A percentile compares a stretch with the other conserved stretches of the same genome.
These are phyloP conservation scores for Trametopsis cervina DNA, from an alignment of 768 basidiomycete genomes.

Conservation along the genomic window DNA sequence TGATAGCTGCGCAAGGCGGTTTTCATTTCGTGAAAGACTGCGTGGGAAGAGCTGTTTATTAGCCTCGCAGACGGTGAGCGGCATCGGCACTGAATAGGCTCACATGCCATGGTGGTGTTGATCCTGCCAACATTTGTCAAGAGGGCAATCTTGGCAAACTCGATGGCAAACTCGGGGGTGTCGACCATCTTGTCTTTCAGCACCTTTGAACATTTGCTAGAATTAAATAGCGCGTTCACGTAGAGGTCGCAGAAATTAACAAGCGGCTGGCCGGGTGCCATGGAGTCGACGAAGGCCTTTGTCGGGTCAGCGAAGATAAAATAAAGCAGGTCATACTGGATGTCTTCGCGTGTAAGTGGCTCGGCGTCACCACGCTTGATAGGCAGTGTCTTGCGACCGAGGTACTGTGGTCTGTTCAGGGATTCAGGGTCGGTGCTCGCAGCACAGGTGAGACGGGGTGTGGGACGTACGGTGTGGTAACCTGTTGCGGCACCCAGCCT, in stretches of 20 bases:
- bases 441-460: neutral
- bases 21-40: slow-evolving; percentile 78
- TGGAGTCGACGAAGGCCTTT: slow-evolving; percentile 60
- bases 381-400: slow-evolving; percentile 53
- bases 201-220: slow-evolving; percentile 80
- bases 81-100: slow-evolving; percentile 26
- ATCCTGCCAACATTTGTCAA: slow-evolving; percentile 87
- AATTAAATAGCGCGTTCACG: slow-evolving; percentile 72
- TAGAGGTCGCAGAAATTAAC: slow-evolving; percentile 81
- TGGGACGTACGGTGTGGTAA: slow-evolving; percentile 23
- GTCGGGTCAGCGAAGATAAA: slow-evolving; percentile 69
- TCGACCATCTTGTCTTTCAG: slow-evolving; percentile 85
- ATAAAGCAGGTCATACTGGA: slow-evolving; percentile 80
- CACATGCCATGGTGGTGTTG: slow-evolving; percentile 89
- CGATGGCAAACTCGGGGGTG: slow-evolving; percentile 68
- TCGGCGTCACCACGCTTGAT: slow-evolving; percentile 83
- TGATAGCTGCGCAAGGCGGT: slow-evolving; percentile 73
- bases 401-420: slow-evolving; percentile 35
- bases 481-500: slow-evolving; percentile 23
- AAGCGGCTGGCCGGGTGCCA: slow-evolving; percentile 39
- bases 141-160: slow-evolving; percentile 77
- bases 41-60: neutral
- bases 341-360: slow-evolving; percentile 74
- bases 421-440: slow-evolving; percentile 28
- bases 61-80: neutral